phyloP scores from a whole-genome alignment of 2,329 filamentous ascomycete species.

The Talaromyces albobiverticillius region DNA sequence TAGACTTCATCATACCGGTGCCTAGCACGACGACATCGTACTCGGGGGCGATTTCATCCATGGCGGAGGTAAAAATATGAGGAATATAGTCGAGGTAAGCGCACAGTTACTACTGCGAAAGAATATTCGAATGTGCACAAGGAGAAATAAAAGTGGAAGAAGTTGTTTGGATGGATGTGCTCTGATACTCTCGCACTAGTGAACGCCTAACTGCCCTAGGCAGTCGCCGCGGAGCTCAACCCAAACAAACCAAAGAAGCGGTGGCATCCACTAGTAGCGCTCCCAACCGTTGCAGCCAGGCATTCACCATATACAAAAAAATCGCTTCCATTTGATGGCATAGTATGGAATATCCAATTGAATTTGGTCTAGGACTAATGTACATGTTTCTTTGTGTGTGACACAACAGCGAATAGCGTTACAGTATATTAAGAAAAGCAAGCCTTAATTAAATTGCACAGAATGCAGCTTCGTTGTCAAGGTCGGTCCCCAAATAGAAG shows the following conservation, averaged over 20 bases:
- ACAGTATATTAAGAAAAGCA: background rate
- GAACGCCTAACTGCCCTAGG: background rate
- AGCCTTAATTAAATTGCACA: background rate
- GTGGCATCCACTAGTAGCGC: background rate
- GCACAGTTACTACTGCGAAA: constrained; percentile 1
- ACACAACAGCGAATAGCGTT: background rate
- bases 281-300: too few species aligned
- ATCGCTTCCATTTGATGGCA: background rate
- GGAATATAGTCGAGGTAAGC: background rate
- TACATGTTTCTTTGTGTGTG: background rate
- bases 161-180: constrained; percentile 1
- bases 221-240: background rate
- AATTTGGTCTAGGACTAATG: background rate
- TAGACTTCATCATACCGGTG: constrained; percentile 68
- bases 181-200: background rate
- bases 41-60: constrained; percentile 98
- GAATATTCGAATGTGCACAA: constrained; percentile 15
- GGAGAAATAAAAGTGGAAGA: constrained; percentile 15
- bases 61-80: constrained; percentile 45
- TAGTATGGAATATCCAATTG: background rate
- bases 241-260: constrained; percentile 2
- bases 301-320: background rate
- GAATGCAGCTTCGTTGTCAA: background rate
- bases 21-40: constrained; percentile 99
- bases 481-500: background rate